phyloP scores from a whole-genome alignment of 805 yeast genomes.

The Yarrowia osloensis region DNA sequence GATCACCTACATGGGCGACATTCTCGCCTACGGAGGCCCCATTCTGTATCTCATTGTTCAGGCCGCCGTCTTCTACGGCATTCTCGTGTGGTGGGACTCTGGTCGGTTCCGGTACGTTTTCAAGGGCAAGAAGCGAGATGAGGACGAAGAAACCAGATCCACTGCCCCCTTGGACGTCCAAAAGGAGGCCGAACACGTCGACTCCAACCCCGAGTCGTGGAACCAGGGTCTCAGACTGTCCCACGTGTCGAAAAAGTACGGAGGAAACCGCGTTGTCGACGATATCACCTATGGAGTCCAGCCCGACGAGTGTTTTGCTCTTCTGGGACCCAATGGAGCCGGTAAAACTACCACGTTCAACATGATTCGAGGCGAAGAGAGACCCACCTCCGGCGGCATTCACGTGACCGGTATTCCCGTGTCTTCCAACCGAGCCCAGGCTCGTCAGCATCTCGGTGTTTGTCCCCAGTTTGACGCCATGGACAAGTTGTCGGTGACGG shows the following conservation, averaged over 20 bases:
- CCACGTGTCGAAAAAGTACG: conserved; percentile 40
- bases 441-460: conserved; percentile 43
- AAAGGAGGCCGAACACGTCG: conserved; percentile 38
- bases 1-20: conserved; percentile 40
- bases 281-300: conserved; percentile 44
- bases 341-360: conserved; percentile 45
- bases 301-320: conserved; percentile 43
- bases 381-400: conserved; percentile 40
- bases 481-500: conserved; percentile 43
- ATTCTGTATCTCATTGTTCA: conserved; percentile 42
- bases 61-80: conserved; percentile 35
- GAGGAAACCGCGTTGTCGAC: conserved; percentile 39
- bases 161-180: conserved; percentile 36
- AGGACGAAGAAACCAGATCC: conserved; percentile 34
- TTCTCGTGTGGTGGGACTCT: conserved; percentile 43
- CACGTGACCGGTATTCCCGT: conserved; percentile 40
- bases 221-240: conserved; percentile 39
- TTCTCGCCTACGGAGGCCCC: conserved; percentile 43
- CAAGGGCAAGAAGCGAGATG: conserved; percentile 2
- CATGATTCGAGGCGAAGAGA: conserved; percentile 44
- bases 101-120: conserved; percentile 38
- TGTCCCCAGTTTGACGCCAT: conserved; percentile 47
- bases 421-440: conserved; percentile 37
- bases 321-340: conserved; percentile 46
- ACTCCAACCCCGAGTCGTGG: conserved; percentile 33